Percentiles rank a stretch among this genome's conserved stretches.
phyloP scores from a whole-genome alignment of 73 alveolate genomes.

The Paramecium tetraurelia region DNA sequence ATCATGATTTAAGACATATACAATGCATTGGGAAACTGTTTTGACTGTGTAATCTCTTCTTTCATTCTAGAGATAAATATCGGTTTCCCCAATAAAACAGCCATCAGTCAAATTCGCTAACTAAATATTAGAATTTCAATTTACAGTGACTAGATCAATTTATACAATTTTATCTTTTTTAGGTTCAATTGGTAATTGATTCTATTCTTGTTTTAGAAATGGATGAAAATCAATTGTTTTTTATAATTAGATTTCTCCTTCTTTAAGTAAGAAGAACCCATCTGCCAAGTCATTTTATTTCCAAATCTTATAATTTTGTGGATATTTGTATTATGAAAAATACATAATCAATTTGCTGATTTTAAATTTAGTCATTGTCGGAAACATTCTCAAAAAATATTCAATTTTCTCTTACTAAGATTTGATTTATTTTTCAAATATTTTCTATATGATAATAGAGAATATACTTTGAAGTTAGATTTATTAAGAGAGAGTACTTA shows the following conservation, averaged over 20 bases:
- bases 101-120: slow-evolving; percentile 12
- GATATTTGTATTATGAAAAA: neutral
- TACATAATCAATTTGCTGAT: neutral
- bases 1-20: neutral
- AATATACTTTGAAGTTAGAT: neutral
- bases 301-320: neutral
- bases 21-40: neutral
- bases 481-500: slow-evolving; percentile 8
- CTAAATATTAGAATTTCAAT: neutral
- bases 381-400: neutral
- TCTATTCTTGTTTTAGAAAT: neutral
- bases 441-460: neutral
- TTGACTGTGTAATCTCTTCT: slow-evolving; percentile 6
- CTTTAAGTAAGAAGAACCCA: neutral
- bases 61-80: neutral
- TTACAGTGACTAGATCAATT: neutral
- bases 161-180: neutral
- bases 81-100: slow-evolving; percentile 18
- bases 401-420: neutral
- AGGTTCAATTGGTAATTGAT: neutral
- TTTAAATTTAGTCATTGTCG: slow-evolving; percentile 6
- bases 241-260: neutral
- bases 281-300: neutral
- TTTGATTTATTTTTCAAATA: neutral
- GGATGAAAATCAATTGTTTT: neutral